phyloP scores from a whole-genome alignment of 192 early-diverging fungal genomes.

The Polychytrium aggregatum region DNA sequence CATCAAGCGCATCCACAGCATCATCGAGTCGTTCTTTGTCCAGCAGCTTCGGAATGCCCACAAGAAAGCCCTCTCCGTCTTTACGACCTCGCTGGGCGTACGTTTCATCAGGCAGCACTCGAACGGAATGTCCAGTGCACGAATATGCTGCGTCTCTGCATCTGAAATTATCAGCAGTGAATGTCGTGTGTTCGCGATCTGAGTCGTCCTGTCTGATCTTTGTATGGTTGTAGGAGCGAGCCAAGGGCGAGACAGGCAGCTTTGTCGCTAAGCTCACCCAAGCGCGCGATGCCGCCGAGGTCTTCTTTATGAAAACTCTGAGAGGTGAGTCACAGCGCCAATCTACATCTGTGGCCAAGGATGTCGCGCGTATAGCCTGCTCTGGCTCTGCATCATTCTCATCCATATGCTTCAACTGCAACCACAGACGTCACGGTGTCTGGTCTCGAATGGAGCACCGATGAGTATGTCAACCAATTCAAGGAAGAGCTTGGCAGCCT shows the following conservation, averaged over 20 bases:
- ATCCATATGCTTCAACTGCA: too few relatives aligned
- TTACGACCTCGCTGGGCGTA: conserved; percentile 43
- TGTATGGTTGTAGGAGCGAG: conserved; percentile 22
- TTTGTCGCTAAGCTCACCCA: conserved; percentile 53
- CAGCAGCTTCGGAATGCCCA: conserved; percentile 82
- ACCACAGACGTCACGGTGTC: conserved; percentile 39
- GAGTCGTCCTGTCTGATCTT: too few relatives aligned
- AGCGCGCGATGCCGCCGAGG: conserved; percentile 22
- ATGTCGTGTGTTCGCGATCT: too few relatives aligned
- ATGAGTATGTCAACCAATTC: conserved; percentile 45
- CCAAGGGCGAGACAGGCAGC: conserved; percentile 39
- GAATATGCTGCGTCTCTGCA: too few relatives aligned
- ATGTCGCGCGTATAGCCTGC: too few relatives aligned
- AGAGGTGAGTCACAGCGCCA: too few relatives aligned
- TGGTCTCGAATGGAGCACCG: conserved; percentile 61
- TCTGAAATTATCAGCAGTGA: too few relatives aligned
- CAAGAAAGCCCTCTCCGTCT: conserved; percentile 57
- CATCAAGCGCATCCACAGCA: conserved; percentile 60
- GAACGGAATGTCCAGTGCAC: too few relatives aligned
- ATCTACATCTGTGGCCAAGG: too few relatives aligned
- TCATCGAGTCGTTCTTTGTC: conserved; percentile 66
- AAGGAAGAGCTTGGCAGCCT: conserved; percentile 50
- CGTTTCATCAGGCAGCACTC: conserved; percentile 6
- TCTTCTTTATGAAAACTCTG: too few relatives aligned
- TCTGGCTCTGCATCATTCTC: too few relatives aligned